These are phyloP conservation scores for Peterozyma xylosa DNA, from an alignment of 805 yeast species.

Conservation along the genomic window DNA sequence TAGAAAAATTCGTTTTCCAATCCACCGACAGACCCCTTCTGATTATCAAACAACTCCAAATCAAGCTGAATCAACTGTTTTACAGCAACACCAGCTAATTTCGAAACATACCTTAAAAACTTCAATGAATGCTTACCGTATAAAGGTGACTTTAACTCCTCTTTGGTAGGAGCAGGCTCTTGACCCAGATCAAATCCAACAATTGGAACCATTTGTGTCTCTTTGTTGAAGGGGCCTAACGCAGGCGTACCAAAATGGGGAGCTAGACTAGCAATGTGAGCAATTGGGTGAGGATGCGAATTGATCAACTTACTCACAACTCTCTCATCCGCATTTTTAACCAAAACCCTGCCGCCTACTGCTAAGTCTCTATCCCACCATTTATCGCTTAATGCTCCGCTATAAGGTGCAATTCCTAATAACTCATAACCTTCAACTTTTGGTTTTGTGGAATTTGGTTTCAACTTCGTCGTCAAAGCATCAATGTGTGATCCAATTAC, in stretches of 20 bases:
- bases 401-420: conserved; percentile 79
- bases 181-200: conserved; percentile 43
- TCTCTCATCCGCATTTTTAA: conserved; percentile 28
- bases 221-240: conserved; percentile 65
- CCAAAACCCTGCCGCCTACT: conserved; percentile 69
- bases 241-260: conserved; percentile 78
- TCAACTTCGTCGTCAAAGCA: conserved; percentile 57
- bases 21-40: conserved; percentile 74
- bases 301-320: conserved; percentile 39
- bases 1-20: conserved; percentile 67
- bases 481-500: conserved; percentile 70
- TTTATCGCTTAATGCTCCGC: conserved; percentile 55
- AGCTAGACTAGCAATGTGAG: conserved; percentile 77
- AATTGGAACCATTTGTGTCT: conserved; percentile 76
- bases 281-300: conserved; percentile 64
- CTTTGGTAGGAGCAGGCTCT: conserved; percentile 43
- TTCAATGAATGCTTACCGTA: conserved; percentile 61
- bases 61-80: conserved; percentile 62
- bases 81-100: conserved; percentile 48
- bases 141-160: conserved; percentile 54
- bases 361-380: conserved; percentile 90
- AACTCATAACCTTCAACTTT: conserved; percentile 70
- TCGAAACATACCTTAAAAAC: conserved; percentile 62
- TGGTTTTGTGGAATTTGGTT: conserved; percentile 60
- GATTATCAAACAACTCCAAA: conserved; percentile 74